A percentile compares a stretch with the other conserved stretches of the same genome.
phyloP scores from a whole-genome alignment of 2,329 filamentous ascomycete genomes.

The Dryadomyces sulphureus region DNA sequence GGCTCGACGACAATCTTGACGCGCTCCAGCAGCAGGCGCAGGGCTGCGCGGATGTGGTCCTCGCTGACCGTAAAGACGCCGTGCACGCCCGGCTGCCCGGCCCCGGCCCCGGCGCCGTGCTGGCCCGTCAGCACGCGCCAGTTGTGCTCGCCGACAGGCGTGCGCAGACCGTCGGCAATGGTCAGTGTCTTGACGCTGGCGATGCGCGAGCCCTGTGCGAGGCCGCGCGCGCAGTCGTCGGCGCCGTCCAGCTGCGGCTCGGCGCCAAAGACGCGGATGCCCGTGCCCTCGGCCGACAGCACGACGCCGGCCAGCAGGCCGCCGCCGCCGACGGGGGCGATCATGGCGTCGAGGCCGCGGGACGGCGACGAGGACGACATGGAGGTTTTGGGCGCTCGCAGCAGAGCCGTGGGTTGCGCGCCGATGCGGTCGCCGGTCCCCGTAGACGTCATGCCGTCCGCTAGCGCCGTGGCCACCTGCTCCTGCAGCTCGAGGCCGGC shows the following conservation, averaged over 20 bases:
- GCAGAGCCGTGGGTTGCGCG: not conserved
- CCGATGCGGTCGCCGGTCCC: not conserved
- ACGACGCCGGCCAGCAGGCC: constrained; percentile 78
- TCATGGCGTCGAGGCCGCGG: constrained; percentile 48
- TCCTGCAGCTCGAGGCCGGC: constrained; percentile 66
- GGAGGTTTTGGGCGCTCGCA: constrained; percentile 6
- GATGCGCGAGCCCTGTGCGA: constrained; percentile 49
- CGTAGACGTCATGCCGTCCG: constrained; percentile 7
- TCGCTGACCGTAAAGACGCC: constrained; percentile 65
- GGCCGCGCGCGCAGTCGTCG: constrained; percentile 65
- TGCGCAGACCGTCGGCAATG: constrained; percentile 78
- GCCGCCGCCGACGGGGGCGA: constrained; percentile 76
- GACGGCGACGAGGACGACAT: constrained; percentile 5
- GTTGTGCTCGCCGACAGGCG: constrained; percentile 61
- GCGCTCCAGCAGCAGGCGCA: constrained; percentile 68
- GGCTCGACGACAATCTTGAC: constrained; percentile 89
- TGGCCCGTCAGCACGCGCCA: constrained; percentile 56
- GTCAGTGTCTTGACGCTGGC: constrained; percentile 59
- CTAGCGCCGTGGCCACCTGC: constrained; percentile 39
- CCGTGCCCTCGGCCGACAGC: constrained; percentile 56
- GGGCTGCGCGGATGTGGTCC: constrained; percentile 62
- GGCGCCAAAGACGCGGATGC: constrained; percentile 67
- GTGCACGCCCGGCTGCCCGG: constrained; percentile 45
- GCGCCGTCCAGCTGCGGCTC: constrained; percentile 74
- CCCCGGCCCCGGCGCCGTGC: not conserved